Evolutionary conservation across 441 rosid genomes (phyloP), one percentile per base, ranked within the genome.

Genomic region (Lepidium campestre): DNA sequence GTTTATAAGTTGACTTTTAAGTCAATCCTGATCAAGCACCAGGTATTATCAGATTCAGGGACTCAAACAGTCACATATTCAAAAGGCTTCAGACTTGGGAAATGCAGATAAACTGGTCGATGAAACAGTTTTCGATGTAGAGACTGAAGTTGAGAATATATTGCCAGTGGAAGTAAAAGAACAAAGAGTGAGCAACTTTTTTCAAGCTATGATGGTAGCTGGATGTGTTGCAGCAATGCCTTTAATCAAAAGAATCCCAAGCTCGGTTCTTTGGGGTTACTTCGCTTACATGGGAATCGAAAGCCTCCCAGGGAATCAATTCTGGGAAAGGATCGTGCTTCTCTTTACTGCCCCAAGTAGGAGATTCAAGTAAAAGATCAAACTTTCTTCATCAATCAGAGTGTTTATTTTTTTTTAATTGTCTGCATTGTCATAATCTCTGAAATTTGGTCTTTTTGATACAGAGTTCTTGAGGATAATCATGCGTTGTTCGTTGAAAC

Each of bases 211-310:
- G 66, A 65, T 86, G 80, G 92, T 82, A 2, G 89, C 82, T 54
- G 86, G 78, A 52, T 84, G 85, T 55, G 86, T 84, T 29, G 87
- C 81, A 20, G 89, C 87, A 31, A 86, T 86, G 92, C 92, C 92
- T 11, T 6, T 81, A 20, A 77, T 86, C 31, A 84, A 82, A 74
- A 77, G 48, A 76, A 84, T 84, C 67, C 91, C 92, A 42, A 82
- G 86, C 22, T 79, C 89, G 1, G 89, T 86, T 46, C 84, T 86
- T 13, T 86, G 89, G 91, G 89, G 89, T 42, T 86, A 86, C 74
- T 86, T 86, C 12, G 87, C 89, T 44, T 86, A 73, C 77, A 86
- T 84, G 92, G 92, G 87, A 12, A 80, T 84, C 6, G 92, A 84
- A 56, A 86, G 89, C 81, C 77, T 86, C 47, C 87, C 89, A 1